Evolutionary conservation across 192 early-diverging fungal species (phyloP), one percentile per base, ranked within the genome.

Genomic region (Chytriomyces confervae): DNA sequence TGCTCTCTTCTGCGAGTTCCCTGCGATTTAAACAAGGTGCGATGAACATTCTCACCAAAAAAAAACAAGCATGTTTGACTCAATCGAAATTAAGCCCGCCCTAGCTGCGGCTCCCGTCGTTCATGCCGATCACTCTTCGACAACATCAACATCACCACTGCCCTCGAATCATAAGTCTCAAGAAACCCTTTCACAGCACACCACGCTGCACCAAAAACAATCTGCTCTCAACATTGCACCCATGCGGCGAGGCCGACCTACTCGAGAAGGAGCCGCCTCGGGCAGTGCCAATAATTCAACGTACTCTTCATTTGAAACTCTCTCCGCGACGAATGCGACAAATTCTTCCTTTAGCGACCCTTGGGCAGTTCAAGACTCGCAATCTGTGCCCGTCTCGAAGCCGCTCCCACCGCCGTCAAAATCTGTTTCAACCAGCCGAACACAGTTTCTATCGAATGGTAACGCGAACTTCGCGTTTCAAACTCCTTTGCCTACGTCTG

Each of bases 161-260:
- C 36, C 36, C 36, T 36, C 36, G 36, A 36, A 4, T 36, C 36
- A 36, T 36, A 2, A 2, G 4, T 36, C 36, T 36, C 36, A 36
- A 36, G 36, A 36, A 36, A 36, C 36, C 36, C 36, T 4, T 36
- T 36, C 36, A 4, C 4, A 36, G 3, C 36, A 36, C 36, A 36
- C 1, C 4, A 36, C 4, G 36, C 36, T 36, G 1, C 36, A 36
- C 36, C 36, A 82, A 47, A 47, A 72, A 50, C 76, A 61, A 69
- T 47, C 64, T 18, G 57, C 83, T 69, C 71, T 80, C 50, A 81
- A 79, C 20, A 89, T 93, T 70, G 85, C 87, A 47, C 95, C 95
- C 0, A 98, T 98, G 96, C 89, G 96, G 4, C 90, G 96, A 49
- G 96, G 96, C 47, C 87, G 96, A 6, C 95, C 95, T n/a, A 85